These are phyloP conservation scores for Hortaea werneckii DNA, from an alignment of 2,329 filamentous ascomycete species.

Conservation along the genomic window DNA sequence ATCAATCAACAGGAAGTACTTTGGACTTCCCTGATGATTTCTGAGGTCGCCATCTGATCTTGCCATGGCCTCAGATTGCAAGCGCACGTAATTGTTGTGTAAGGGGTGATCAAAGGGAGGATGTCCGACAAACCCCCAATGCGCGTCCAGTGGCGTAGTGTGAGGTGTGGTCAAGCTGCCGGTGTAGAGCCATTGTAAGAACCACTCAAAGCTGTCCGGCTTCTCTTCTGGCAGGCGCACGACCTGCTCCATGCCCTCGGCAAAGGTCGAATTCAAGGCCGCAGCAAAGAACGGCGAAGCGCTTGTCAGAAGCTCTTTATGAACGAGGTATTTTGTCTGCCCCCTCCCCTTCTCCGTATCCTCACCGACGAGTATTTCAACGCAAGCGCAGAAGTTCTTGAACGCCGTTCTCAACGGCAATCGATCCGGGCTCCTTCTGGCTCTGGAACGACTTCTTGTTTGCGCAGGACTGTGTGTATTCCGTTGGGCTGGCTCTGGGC, in stretches of 20 bases:
- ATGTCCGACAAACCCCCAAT: conserved; percentile 1
- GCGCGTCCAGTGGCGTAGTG: not conserved
- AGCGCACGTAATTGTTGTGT: conserved; percentile 1
- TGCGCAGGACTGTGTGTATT: conserved; percentile 1
- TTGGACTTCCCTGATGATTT: conserved; percentile 37
- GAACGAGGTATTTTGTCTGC: conserved; percentile 34
- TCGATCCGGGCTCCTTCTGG: conserved; percentile 17
- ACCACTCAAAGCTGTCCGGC: conserved; percentile 39
- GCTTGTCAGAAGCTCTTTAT: conserved; percentile 38
- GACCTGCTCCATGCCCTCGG: conserved; percentile 33
- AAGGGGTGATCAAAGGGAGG: conserved; percentile 3
- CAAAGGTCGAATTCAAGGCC: conserved; percentile 38
- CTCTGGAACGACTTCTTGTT: conserved; percentile 3
- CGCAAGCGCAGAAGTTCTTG: conserved; percentile 31
- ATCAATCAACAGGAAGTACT: conserved; percentile 41
- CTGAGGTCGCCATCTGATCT: conserved; percentile 28
- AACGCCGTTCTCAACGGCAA: conserved; percentile 28
- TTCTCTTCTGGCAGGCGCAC: conserved; percentile 36
- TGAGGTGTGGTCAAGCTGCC: conserved; percentile 24
- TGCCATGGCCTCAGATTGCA: conserved; percentile 4
- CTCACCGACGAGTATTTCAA: conserved; percentile 31
- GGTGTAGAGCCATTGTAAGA: conserved; percentile 43
- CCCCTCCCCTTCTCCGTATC: conserved; percentile 14
- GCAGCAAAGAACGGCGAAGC: conserved; percentile 43
- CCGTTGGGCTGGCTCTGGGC: conserved; percentile 4